These are phyloP conservation scores for Thelonectria discophora DNA, from an alignment of 2,329 filamentous ascomycete species.

Conservation along the genomic window DNA sequence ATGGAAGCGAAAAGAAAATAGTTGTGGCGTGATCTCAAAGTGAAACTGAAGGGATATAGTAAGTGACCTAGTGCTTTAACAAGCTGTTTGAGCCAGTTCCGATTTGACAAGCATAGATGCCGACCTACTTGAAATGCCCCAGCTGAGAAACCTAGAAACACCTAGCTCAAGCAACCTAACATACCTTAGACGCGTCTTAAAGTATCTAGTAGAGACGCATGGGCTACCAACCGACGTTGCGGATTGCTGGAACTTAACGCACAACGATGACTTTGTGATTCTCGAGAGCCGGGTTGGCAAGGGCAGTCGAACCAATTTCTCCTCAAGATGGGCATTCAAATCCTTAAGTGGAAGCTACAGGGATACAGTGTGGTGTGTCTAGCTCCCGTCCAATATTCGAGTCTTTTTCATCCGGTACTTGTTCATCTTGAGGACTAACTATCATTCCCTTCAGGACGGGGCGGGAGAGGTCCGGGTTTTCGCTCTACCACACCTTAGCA, in stretches of 20 bases:
- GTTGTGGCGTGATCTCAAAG: too few relatives aligned
- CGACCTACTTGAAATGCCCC: not conserved
- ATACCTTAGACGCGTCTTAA: not conserved
- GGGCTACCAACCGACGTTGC: not conserved
- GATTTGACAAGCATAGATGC: too few relatives aligned
- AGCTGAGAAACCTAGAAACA: not conserved
- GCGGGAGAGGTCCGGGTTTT: too few relatives aligned
- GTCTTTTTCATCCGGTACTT: too few relatives aligned
- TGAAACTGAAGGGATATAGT: too few relatives aligned
- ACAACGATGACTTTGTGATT: not conserved
- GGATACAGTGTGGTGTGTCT: not conserved
- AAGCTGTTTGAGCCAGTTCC: too few relatives aligned
- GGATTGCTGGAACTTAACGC: not conserved
- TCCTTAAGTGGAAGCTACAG: not conserved
- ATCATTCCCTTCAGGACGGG: too few relatives aligned
- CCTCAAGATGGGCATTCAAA: not conserved
- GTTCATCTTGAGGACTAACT: too few relatives aligned
- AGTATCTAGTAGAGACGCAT: not conserved
- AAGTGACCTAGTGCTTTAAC: too few relatives aligned
- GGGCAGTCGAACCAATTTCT: not conserved
- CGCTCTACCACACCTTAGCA: not conserved
- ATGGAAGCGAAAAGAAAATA: too few relatives aligned
- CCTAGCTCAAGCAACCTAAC: not conserved
- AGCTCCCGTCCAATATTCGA: not conserved
- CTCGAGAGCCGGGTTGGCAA: not conserved